Evolutionary conservation across 495 filamentous ascomycete species (phyloP), one percentile per base, ranked within the genome.

Genomic region (Hypomontagnella monticulosa): DNA sequence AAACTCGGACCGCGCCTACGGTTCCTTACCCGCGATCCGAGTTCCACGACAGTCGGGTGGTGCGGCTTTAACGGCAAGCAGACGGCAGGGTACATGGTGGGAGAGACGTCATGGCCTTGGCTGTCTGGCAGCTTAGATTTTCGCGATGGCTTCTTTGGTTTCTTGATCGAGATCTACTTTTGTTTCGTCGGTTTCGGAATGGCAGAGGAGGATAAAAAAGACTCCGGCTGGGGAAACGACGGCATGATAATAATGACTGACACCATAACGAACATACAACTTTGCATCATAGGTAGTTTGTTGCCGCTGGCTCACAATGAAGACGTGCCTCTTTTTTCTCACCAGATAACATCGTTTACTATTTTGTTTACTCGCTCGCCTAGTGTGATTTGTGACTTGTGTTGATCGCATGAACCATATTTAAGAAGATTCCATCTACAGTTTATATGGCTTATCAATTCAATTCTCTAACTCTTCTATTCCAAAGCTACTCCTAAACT

Each of bases 31-130:
- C 23, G 40, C 20, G 23, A 12, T 66, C 59, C 36, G 59, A 66
- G 75, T 77, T 80, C 79, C 80, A 71, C 80, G 80, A 82, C 80
- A 82, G 80, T 78, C 74, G 74, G 77, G 73, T 70, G 73, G 42
- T 53, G 49, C 58, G 16, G 43, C 47, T 55, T 60, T 47, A 34
- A 53, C 38, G 55, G 60, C 55, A 61, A 58, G 55, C 66, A 41
- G 68, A 62, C 52, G 64, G 56, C 54, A 44, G 46, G 67, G 70
- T 57, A 65, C 74, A 71, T 77, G 80, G 73, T 81, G 80, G 80
- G 80, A 83, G 80, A 75, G 80, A 83, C 80, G 80, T 78, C 75
- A 75, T 75, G 62, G 60, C 67, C 67, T 56, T 73, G 58, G 55
- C 27, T 43, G 55, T 57, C 60, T 63, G 57, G 61, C 48, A 52